A percentile compares a stretch with the other conserved stretches of the same genome.
Evolutionary conservation across 441 rosid species (phyloP).

Genomic region (Heliophila coronopifolia): DNA sequence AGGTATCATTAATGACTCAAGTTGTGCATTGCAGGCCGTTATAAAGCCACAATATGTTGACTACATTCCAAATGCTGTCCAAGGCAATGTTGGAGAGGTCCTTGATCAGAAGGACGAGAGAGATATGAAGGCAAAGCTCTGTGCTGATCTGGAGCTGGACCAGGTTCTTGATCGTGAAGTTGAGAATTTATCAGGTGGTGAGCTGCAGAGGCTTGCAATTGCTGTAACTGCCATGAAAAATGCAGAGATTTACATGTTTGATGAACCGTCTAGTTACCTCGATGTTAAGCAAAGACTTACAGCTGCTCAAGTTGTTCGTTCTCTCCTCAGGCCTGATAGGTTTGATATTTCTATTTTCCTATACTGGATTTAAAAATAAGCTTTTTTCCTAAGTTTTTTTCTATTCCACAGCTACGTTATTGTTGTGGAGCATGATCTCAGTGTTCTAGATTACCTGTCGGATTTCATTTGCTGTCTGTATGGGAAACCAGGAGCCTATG

Average conservation of each 20-base stretch:
- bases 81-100: slow-evolving; percentile 88
- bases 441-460: slow-evolving; percentile 89
- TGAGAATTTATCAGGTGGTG: slow-evolving; percentile 93
- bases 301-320: slow-evolving; percentile 90
- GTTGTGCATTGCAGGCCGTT: slow-evolving; percentile 55
- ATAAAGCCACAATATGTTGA: slow-evolving; percentile 99
- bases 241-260: slow-evolving; percentile 98
- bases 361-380: not conserved
- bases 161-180: slow-evolving; percentile 90
- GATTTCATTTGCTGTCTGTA: slow-evolving; percentile 94
- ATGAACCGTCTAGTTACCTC: slow-evolving; percentile 96
- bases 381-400: not conserved
- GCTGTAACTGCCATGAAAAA: slow-evolving; percentile 88
- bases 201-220: slow-evolving; percentile 93
- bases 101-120: slow-evolving; percentile 90
- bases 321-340: slow-evolving; percentile 85
- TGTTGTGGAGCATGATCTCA: slow-evolving; percentile 97
- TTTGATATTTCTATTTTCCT: slow-evolving; percentile 25
- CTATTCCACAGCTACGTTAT: slow-evolving; percentile 70
- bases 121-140: slow-evolving; percentile 60
- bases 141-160: slow-evolving; percentile 75
- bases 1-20: not conserved
- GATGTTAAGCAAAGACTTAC: slow-evolving; percentile 96
- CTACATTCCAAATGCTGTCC: slow-evolving; percentile 88
- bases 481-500: slow-evolving; percentile 96